Conservation (phyloP, 75 land plant species). For the Pinus albicaulis region DNA sequence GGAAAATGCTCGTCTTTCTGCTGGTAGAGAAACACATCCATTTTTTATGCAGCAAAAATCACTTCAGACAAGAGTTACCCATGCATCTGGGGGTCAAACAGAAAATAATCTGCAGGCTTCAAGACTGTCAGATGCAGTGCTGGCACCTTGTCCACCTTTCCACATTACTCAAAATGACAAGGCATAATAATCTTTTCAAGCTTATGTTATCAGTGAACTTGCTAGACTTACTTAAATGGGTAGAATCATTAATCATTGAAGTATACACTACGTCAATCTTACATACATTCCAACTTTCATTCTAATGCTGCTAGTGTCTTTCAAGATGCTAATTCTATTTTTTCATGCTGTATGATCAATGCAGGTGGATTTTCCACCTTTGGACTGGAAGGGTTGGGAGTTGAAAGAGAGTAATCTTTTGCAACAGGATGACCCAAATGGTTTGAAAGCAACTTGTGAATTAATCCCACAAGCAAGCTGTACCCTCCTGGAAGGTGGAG, state of each 20-base stretch:
- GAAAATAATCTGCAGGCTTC: background rate
- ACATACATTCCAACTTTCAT: background rate
- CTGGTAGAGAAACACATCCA: constrained; percentile 70
- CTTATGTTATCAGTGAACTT: background rate
- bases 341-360: background rate
- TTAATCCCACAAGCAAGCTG: constrained; percentile 12
- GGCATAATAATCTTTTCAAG: background rate
- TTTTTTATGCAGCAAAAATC: constrained; percentile 33
- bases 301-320: background rate
- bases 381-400: constrained; percentile 54
- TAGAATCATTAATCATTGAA: background rate
- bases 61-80: background rate
- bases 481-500: constrained; percentile 20
- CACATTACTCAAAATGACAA: constrained; percentile 12
- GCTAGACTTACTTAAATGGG: background rate
- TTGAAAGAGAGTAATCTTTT: constrained; percentile 16
- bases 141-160: constrained; percentile 1
- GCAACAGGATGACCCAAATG: background rate
- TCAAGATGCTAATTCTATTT: background rate
- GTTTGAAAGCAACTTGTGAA: constrained; percentile 4
- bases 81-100: background rate
- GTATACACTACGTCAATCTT: background rate
- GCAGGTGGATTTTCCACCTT: constrained; percentile 21
- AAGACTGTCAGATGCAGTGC: background rate
- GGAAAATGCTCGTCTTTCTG: constrained; percentile 68